Evolutionary conservation across 805 yeast genomes (phyloP).

Genomic region (Ascoidea asiatica): DNA sequence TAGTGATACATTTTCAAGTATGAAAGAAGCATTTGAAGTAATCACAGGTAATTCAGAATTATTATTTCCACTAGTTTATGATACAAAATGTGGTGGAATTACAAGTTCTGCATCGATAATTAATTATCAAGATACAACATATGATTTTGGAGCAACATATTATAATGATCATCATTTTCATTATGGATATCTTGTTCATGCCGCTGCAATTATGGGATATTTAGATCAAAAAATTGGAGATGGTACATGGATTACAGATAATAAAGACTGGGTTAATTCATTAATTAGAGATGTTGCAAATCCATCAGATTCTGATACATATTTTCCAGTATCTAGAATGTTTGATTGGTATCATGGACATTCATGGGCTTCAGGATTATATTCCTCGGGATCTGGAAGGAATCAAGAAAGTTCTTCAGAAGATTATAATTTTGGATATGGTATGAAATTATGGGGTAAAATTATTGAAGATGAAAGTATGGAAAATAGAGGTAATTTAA

Average conservation of each 20-base stretch:
- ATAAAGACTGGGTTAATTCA: constrained; percentile 44
- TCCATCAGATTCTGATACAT: constrained; percentile 35
- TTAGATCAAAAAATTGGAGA: constrained; percentile 38
- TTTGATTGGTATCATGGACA: constrained; percentile 70
- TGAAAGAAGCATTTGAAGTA: constrained; percentile 30
- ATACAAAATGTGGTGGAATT: constrained; percentile 40
- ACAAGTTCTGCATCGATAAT: constrained; percentile 31
- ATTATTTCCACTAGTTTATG: constrained; percentile 37
- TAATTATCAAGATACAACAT: constrained; percentile 25
- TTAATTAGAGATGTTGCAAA: constrained; percentile 58
- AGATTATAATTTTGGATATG: constrained; percentile 58
- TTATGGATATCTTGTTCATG: constrained; percentile 71
- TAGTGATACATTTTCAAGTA: constrained; percentile 18
- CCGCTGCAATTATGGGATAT: constrained; percentile 68
- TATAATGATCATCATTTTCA: constrained; percentile 87
- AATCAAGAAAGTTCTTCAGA: constrained; percentile 64
- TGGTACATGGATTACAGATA: constrained; percentile 34
- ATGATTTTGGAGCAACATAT: constrained; percentile 59
- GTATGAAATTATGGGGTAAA: constrained; percentile 55
- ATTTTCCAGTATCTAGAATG: constrained; percentile 50
- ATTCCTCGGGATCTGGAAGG: constrained; percentile 50
- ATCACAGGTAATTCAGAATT: constrained; percentile 30
- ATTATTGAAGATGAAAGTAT: constrained; percentile 38
- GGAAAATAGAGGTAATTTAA: constrained; percentile 42
- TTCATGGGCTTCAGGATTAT: constrained; percentile 62